Conservation (phyloP, 2,329 filamentous ascomycete genomes). For the Pseudofabraea citricarpa region DNA sequence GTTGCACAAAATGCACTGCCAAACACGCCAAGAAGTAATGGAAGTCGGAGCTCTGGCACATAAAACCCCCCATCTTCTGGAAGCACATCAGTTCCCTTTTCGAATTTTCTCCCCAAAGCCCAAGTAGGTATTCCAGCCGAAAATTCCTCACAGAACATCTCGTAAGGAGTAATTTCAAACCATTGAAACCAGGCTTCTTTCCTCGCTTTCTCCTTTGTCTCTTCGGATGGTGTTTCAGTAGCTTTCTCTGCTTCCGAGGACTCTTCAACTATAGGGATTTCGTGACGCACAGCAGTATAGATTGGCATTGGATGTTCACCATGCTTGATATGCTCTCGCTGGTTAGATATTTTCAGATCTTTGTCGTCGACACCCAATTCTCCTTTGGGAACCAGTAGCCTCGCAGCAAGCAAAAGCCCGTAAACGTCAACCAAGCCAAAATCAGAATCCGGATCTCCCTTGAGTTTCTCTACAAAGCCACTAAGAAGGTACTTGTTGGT, state of each 20-base stretch:
- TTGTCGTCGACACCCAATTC: conserved; percentile 70
- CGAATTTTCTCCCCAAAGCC: conserved; percentile 81
- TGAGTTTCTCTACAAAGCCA: conserved; percentile 86
- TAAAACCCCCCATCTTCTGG: conserved; percentile 63
- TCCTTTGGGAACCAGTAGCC: conserved; percentile 80
- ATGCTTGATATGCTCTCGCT: conserved; percentile 68
- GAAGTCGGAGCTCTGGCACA: conserved; percentile 78
- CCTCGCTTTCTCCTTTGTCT: conserved; percentile 45
- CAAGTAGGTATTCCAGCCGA: conserved; percentile 90
- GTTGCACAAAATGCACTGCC: conserved; percentile 96
- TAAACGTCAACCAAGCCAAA: conserved; percentile 94
- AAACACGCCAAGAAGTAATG: conserved; percentile 88
- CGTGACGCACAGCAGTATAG: conserved; percentile 91
- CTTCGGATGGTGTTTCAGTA: conserved; percentile 35
- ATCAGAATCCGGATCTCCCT: conserved; percentile 71
- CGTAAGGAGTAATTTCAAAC: conserved; percentile 94
- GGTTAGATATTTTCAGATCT: conserved; percentile 90
- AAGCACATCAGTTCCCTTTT: conserved; percentile 62
- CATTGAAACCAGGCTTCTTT: conserved; percentile 92
- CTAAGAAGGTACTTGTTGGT: conserved; percentile 89
- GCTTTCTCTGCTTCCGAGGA: conserved; percentile 31
- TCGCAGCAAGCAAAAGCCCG: conserved; percentile 76
- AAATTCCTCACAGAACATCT: conserved; percentile 93
- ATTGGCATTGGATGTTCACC: conserved; percentile 87
- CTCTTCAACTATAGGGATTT: conserved; percentile 68